phyloP scores from a whole-genome alignment of 345 rosid genomes.

The Eucalyptus regnans region DNA sequence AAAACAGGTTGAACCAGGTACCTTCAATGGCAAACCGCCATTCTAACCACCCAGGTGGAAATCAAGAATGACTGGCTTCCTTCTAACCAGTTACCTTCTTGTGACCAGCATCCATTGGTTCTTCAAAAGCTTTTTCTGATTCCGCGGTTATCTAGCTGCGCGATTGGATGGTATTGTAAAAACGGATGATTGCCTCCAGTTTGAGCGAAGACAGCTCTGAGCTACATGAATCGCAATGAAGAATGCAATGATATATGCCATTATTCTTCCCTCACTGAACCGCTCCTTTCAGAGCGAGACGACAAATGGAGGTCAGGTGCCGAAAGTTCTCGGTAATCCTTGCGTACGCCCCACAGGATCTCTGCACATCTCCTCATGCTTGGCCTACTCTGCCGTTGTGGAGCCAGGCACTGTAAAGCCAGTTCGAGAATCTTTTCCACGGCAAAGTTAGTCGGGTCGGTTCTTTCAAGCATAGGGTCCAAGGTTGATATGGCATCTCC shows the following conservation, averaged over 20 bases:
- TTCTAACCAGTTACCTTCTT: neutral
- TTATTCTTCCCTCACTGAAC: conserved; percentile 8
- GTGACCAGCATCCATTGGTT: neutral
- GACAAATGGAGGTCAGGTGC: conserved; percentile 21
- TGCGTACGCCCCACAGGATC: conserved; percentile 80
- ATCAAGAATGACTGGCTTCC: neutral
- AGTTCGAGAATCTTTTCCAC: conserved; percentile 69
- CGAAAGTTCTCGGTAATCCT: conserved; percentile 50
- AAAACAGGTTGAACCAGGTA: neutral
- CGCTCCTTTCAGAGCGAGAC: conserved; percentile 19
- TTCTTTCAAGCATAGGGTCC: conserved; percentile 65
- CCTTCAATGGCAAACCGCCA: neutral
- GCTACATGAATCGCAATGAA: neutral
- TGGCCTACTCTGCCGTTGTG: conserved; percentile 57
- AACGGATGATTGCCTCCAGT: neutral
- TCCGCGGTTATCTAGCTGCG: neutral
- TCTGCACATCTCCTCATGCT: conserved; percentile 78
- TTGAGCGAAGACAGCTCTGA: neutral
- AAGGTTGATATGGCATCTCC: conserved; percentile 46
- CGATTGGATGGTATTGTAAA: neutral
- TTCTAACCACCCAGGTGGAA: neutral
- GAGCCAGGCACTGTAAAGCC: conserved; percentile 68
- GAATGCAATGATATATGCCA: neutral
- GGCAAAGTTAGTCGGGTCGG: conserved; percentile 32
- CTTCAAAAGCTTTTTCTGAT: neutral